Evolutionary conservation across 2,329 filamentous ascomycete species (phyloP), one percentile per base, ranked within the genome.

Genomic region (Aaosphaeria arxii): DNA sequence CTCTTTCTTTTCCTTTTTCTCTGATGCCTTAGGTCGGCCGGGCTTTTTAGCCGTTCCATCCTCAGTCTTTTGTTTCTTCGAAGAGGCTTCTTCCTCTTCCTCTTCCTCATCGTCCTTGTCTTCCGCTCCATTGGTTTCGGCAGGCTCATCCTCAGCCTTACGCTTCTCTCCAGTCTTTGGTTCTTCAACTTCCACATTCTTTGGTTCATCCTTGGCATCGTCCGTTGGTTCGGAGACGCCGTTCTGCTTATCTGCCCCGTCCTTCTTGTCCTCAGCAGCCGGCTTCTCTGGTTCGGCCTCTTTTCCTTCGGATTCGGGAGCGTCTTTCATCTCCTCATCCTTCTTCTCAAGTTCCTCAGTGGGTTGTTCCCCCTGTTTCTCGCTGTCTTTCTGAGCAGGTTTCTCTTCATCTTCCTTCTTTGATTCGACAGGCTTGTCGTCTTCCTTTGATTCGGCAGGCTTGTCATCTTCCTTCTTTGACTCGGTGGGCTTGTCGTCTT

Each of bases 21-120:
- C 68, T 38, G 60, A 60, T 52, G 71, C 71, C 52, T 72, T 74
- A 31, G 74, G 72, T 40, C 73, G 67, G 39, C 74, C 74, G 6
- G 44, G 45, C 42, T 54, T 51, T 43, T 63, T 67, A 13, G 64
- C 61, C 49, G 66, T 64, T 31, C 60, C 56, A 45, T 66, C 59
- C 43, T 62, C 62, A 43, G 52, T 64, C 58, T 67, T 68, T 44
- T 59, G 53, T 50, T 62, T 67, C 53, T 62, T 60, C 42, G 62
- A 62, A 7, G 60, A 57, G 41, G 63, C 60, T 42, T 50, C 53
- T 53, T 62, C 54, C 54, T 62, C 48, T 33, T 59, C 52, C 3
- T 69, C 61, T 38, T 64, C 63, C 47, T 63, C 55, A 3, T 24
- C 17, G 17, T 24, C 17, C 17, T 24, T 24, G 17, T 50, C 61